Base-by-base conservation (phyloP, 2,329 filamentous ascomycete genomes). In the Fusarium euwallaceae region DNA sequence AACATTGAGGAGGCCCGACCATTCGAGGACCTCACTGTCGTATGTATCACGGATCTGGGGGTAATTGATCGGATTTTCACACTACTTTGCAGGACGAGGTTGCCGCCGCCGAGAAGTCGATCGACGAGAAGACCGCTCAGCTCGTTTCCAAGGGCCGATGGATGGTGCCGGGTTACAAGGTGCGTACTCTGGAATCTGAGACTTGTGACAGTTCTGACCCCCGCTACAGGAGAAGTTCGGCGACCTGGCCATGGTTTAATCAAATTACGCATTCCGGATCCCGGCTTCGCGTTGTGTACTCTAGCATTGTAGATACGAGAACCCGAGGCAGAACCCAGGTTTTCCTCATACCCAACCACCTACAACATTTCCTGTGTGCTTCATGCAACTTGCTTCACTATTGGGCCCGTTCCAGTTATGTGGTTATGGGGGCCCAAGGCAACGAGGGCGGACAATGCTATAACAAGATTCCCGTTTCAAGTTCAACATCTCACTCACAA, bases 161-260 rank as follows among this genome's bases (percentile, higher is more conserved):
- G 97, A 91, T 92, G 88, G 95, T 98, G 83, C 95, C 97, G 76
- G 97, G 97, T 84, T 99, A 99, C 94, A 98, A 98, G 95, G 96
- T 96, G 88, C 81, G 92, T 83, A 67, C 7, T 64, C 22, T 27
- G 20, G 32, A 29, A 34, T 29, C 20, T 12, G 14, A 27, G 8
- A 66, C 8, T 56, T 51, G 10, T 32, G 22, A 37, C 45, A 63
- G 41, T 79, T 71, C 88, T 93, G 84, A 92, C 83, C 66, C 75
- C 71, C 78, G 58, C 56, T 81, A 78, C 81, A 98, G 96, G 97
- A 99, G 92, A 97, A 95, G 91, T 99, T 98, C 87, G 97, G 97
- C 89, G 95, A 98, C 85, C 92, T 98, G 81, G 96, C 97, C 81
- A 88, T 97, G 80, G 89, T 98, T 85, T 99, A 98, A 91, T 90